Evolutionary conservation across 192 early-diverging fungal species (phyloP), one percentile per base, ranked within the genome.

Genomic region (Polychytrium aggregatum): DNA sequence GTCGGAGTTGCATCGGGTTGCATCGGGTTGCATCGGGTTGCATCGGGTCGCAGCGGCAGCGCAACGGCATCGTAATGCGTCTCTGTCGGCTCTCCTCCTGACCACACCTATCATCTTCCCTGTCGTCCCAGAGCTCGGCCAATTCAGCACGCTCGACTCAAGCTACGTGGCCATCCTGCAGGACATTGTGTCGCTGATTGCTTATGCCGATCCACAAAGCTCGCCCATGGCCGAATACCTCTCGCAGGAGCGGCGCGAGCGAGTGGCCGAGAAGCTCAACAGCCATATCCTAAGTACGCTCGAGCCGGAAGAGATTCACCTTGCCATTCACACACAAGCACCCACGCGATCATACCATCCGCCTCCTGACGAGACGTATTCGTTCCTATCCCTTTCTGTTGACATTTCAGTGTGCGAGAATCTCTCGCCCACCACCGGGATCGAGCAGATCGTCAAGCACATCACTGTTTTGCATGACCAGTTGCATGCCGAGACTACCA

Each of bases 281-380:
- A 79, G 70, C 45, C 67, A 74, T 21, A 75, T 84, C 41, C 62
- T 84, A 26, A 62, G 82, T 84, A 72, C 31, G 48, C 17, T 21
- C 24, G 17, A 2, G 16, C 20, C 43, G 11, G 54, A 4, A 33
- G 41, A 33, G 17, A 28, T 0, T 16, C 14, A 21, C 6, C 5
- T 42, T 17, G 6, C 37, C 25, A 11, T 52, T 52, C 36, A 8
- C 30, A 22, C 17, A 14, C 37, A 18, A 11, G 48, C 6, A 14
- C 29, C 25, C 6, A 11, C 10, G 17, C 16, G 37, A 40, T 3
- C 17, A 14, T 21, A 38, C 21, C n/a, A 25, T 4, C 11, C 6
- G 42, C 31, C 43, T 20, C 44, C 26, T 37, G 10, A 36, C 43
- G 16, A 10, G 37, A 9, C 17, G 11, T 37, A 20, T 0, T 22